These are phyloP conservation scores for Anthoceros angustus DNA, from an alignment of 225 moss, liverwort and hornwort genomes.

Conservation along the genomic window DNA sequence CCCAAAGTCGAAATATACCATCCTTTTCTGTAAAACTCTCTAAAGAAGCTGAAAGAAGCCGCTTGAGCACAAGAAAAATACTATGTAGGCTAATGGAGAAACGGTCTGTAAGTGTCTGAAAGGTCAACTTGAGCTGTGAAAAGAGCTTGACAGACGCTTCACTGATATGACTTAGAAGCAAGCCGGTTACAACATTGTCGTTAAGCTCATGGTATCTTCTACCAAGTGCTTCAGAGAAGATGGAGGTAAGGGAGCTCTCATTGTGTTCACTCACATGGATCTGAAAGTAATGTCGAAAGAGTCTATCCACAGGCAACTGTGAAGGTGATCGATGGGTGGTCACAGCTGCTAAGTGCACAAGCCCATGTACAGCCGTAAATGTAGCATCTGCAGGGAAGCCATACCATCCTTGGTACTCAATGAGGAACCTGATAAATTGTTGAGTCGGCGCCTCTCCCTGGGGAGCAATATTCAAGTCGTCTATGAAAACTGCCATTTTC, in stretches of 20 bases:
- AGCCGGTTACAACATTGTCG: constrained; percentile 6
- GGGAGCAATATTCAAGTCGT: constrained; percentile 28
- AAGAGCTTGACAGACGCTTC: constrained; percentile 23
- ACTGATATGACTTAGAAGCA: constrained; percentile 15
- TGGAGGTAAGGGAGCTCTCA: constrained; percentile 17
- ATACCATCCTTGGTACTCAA: constrained; percentile 39
- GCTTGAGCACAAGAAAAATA: constrained; percentile 20
- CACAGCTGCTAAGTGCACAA: constrained; percentile 32
- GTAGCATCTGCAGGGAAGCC: constrained; percentile 28
- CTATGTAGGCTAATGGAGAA: constrained; percentile 23
- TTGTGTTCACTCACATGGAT: constrained; percentile 20
- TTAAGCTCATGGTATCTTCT: constrained; percentile 14
- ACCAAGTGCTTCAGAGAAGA: constrained; percentile 18
- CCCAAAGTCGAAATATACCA: constrained; percentile 24
- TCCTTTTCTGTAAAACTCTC: constrained; percentile 10
- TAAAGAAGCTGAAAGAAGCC: constrained; percentile 13
- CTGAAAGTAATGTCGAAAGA: constrained; percentile 26
- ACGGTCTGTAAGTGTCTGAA: constrained; percentile 14
- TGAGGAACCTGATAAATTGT: constrained; percentile 32
- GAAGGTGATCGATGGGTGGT: constrained; percentile 11
- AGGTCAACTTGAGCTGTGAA: constrained; percentile 10
- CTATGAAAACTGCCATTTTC: constrained; percentile 29
- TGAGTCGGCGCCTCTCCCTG: constrained; percentile 22
- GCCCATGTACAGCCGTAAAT: constrained; percentile 29
- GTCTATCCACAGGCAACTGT: constrained; percentile 20